Evolutionary conservation across 371 early-diverging fungal genomes (phyloP).

Genomic region (Rhizomucor miehei): DNA sequence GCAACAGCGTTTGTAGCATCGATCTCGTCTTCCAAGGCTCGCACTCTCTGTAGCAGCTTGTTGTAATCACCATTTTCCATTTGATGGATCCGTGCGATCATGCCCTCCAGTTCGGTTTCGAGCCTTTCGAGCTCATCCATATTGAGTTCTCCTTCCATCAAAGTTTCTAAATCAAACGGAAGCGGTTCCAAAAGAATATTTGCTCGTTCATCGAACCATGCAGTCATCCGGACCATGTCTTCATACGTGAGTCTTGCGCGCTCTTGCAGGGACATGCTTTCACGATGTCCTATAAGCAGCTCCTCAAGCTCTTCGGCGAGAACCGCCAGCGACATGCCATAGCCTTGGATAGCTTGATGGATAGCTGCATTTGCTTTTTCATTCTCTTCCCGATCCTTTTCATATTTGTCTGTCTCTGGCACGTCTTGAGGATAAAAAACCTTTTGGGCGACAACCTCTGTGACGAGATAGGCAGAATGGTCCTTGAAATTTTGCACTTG

Average conservation of each 20-base stretch:
- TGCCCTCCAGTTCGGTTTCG: constrained; percentile 29
- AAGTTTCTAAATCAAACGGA: constrained; percentile 2
- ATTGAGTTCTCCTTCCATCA: constrained; percentile 16
- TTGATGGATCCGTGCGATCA: constrained; percentile 19
- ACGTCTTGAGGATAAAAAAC: constrained; percentile 27
- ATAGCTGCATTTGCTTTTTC: constrained; percentile 16
- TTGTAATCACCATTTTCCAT: constrained; percentile 30
- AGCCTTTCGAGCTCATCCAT: constrained; percentile 25
- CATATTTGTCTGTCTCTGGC: constrained; percentile 4
- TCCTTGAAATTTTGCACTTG: constrained; percentile 34
- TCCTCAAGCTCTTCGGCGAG: constrained; percentile 32
- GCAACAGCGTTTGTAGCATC: constrained; percentile 34
- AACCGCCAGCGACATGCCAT: constrained; percentile 19
- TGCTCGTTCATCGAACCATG: constrained; percentile 39
- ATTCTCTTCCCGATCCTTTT: constrained; percentile 10
- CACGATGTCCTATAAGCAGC: constrained; percentile 31
- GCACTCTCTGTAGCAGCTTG: constrained; percentile 21
- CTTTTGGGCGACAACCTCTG: constrained; percentile 19
- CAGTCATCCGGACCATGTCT: constrained; percentile 32
- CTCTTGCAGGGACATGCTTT: constrained; percentile 36
- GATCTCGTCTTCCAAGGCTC: constrained; percentile 32
- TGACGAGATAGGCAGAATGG: constrained; percentile 30
- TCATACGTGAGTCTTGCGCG: constrained; percentile 35
- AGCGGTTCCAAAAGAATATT: constrained; percentile 20
- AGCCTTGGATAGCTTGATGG: constrained; percentile 13